Evolutionary conservation across 768 basidiomycete genomes (phyloP).

Genomic region (Tricholoma matsutake): DNA sequence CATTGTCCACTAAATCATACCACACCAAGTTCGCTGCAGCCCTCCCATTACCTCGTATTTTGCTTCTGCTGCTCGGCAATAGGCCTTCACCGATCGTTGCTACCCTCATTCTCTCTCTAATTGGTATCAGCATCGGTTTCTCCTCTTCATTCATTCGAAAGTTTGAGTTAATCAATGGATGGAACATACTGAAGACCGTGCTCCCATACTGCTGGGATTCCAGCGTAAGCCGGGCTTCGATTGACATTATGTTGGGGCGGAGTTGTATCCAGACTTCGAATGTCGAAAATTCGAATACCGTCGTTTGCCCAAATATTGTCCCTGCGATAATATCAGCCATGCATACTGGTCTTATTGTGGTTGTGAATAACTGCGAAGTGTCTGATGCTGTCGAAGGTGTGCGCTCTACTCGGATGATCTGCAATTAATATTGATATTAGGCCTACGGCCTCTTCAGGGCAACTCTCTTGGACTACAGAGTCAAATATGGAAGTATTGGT

Average conservation of each 20-base stretch:
- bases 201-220: conserved; percentile 69
- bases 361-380: conserved; percentile 35
- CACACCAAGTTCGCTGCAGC: conserved; percentile 69
- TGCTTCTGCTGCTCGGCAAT: conserved; percentile 75
- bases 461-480: conserved; percentile 29
- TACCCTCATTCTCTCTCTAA: conserved; percentile 55
- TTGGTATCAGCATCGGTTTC: conserved; percentile 50
- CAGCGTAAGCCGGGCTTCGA: conserved; percentile 61
- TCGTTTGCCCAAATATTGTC: conserved; percentile 67
- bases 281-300: conserved; percentile 24
- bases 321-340: conserved; percentile 71
- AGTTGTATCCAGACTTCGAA: conserved; percentile 20
- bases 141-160: conserved; percentile 70
- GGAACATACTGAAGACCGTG: conserved; percentile 68
- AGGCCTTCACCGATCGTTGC: conserved; percentile 61
- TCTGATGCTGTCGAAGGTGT: conserved; percentile 28
- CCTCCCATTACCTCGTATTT: conserved; percentile 76
- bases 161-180: conserved; percentile 84
- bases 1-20: conserved; percentile 53
- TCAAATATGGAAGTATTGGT: conserved; percentile 57
- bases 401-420: conserved; percentile 15
- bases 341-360: conserved; percentile 46
- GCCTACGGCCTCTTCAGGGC: conserved; percentile 14
- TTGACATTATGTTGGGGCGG: conserved; percentile 68
- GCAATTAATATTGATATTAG: conserved; percentile 2